Conservation (phyloP, 139 green algal species). For the Coelastrella sp. region DNA sequence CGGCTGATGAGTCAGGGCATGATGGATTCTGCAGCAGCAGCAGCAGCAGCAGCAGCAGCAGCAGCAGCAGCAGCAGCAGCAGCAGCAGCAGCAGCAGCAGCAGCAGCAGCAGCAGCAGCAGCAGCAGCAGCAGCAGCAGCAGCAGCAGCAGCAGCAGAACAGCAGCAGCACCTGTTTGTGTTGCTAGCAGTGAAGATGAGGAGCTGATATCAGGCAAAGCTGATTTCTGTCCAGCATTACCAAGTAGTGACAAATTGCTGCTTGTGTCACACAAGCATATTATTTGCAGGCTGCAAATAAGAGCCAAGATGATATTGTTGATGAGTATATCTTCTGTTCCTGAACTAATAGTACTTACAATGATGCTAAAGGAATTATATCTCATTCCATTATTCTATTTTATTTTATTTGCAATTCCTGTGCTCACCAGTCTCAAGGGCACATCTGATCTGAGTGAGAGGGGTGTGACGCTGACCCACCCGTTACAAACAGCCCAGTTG, state of each 20-base stretch:
- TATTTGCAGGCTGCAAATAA: too few species aligned
- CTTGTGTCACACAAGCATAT: too few species aligned
- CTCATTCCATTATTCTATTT: too few species aligned
- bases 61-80: background rate
- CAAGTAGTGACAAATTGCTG: background rate
- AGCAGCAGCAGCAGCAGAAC: background rate
- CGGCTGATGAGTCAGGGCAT: background rate
- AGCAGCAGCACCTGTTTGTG: too few species aligned
- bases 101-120: background rate
- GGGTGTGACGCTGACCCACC: constrained; percentile 74
- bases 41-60: background rate
- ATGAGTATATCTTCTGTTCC: too few species aligned
- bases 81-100: constrained; percentile 4
- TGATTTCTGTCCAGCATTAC: background rate
- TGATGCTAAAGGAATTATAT: too few species aligned
- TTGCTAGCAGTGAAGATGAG: too few species aligned
- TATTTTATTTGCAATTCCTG: background rate
- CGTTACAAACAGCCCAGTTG: constrained; percentile 68
- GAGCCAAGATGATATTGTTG: too few species aligned
- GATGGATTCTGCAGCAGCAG: background rate
- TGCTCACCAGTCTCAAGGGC: constrained; percentile 22
- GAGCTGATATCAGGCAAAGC: too few species aligned
- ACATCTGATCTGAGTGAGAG: constrained; percentile 63
- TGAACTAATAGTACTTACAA: too few species aligned
- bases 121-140: background rate